These are phyloP conservation scores for Helianthus annuus DNA, from an alignment of 129 eudicot species.

Conservation along the genomic window HanXRQr2.0-SUNRISE NC_035435.2:103064992-103065491, in stretches of 20 bases:
- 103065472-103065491: neutral
- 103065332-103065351: neutral
- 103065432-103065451: neutral
- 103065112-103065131: neutral
- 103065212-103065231: neutral
- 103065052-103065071: neutral
- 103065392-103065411: too few species aligned
- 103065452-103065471: neutral
- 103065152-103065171: neutral
- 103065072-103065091: neutral
- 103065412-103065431: slow-evolving; percentile 2
- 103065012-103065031: neutral
- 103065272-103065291: neutral
- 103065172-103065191: neutral
- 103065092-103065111: neutral
- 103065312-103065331: neutral
- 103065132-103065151: neutral
- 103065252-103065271: neutral
- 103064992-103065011: neutral
- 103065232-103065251: neutral
- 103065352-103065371: neutral
- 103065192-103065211: neutral
- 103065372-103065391: neutral
- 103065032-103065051: neutral
- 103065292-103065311: neutral